Base-by-base conservation (phyloP, 257 asterid species). In the Ballota nigra region DNA sequence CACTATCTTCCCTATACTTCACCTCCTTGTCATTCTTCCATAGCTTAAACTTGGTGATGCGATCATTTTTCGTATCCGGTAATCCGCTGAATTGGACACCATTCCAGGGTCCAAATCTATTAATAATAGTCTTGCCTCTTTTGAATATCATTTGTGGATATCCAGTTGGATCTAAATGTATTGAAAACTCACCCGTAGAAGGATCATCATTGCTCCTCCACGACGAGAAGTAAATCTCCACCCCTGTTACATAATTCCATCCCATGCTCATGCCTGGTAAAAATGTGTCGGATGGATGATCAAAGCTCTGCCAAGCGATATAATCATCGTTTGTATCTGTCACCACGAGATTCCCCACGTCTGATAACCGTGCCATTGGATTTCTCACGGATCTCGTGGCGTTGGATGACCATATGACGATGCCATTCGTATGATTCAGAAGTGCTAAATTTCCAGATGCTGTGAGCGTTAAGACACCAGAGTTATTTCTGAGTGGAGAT, bases 261-360 rank as follows among this genome's bases (percentile, higher is more conserved):
- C 77, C 77, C 0, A 62, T 1, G 29, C 28, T 20, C 63, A 72
- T 62, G 8, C 76, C 76, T 12, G 70, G 41, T 49, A 72, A 1
- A 15, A 13, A 33, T 1, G 70, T 72, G 77, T 72, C 77, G 15
- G 64, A 31, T 18, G 77, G 77, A 8, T 72, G 28, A 15, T 72
- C 70, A 7, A 72, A 72, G 13, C 70, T 72, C 31, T 72, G 70
- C 76, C 70, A 72, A 3, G 51, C 11, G 7, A 61, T 0, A 49
- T 41, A 18, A 6, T 28, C 55, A 0, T 57, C 33, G 11, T 41
- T 38, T 0, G 28, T 51, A 8, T 62, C 63, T n/a, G 20, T 62
- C 70, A 72, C 76, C 63, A 72, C 70, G 0, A 72, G 70, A 72
- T 72, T 62, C 8, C 76, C 76, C 0, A 33, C 31, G 31, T 72